A percentile compares a stretch with the other conserved stretches of the same genome.
Evolutionary conservation across 108 stramenopile species (phyloP).

Genomic region (Cyclotella cryptica): DNA sequence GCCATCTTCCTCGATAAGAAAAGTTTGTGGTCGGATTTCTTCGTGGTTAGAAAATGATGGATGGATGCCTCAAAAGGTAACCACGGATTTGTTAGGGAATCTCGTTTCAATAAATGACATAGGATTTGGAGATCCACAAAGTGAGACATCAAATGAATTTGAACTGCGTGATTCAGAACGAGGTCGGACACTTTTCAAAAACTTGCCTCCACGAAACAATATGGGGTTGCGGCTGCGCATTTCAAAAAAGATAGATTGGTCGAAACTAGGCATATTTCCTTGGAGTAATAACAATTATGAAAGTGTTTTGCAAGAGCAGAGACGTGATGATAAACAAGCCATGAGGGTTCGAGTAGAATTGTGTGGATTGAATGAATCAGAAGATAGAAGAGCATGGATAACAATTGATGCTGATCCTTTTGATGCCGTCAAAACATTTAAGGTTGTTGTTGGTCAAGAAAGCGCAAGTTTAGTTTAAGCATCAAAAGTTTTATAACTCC

Average conservation of each 20-base stretch:
- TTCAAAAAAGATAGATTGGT: constrained; percentile 52
- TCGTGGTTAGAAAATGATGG: constrained; percentile 55
- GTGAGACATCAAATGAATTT: not conserved
- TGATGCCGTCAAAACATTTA: constrained; percentile 29
- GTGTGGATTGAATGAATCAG: constrained; percentile 38
- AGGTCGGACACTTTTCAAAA: not conserved
- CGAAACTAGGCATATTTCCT: constrained; percentile 46
- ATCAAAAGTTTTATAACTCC: no score
- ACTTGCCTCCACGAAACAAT: constrained; percentile 6
- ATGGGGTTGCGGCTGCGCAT: constrained; percentile 42
- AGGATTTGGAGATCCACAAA: constrained; percentile 9
- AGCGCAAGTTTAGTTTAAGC: not conserved
- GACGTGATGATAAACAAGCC: constrained; percentile 9
- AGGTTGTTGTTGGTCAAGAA: constrained; percentile 41
- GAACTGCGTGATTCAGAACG: not conserved
- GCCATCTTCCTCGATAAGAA: not conserved
- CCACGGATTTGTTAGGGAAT: constrained; percentile 41
- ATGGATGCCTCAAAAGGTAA: constrained; percentile 43
- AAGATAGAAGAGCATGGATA: constrained; percentile 22
- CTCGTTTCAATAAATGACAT: constrained; percentile 41
- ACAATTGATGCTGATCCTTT: constrained; percentile 38
- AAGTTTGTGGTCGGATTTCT: constrained; percentile 13
- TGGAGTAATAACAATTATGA: constrained; percentile 34
- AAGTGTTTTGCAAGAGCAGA: not conserved
- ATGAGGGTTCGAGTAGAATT: constrained; percentile 37